Evolutionary conservation across 2,329 filamentous ascomycete species (phyloP).

Genomic region (Cadophora sp.): DNA sequence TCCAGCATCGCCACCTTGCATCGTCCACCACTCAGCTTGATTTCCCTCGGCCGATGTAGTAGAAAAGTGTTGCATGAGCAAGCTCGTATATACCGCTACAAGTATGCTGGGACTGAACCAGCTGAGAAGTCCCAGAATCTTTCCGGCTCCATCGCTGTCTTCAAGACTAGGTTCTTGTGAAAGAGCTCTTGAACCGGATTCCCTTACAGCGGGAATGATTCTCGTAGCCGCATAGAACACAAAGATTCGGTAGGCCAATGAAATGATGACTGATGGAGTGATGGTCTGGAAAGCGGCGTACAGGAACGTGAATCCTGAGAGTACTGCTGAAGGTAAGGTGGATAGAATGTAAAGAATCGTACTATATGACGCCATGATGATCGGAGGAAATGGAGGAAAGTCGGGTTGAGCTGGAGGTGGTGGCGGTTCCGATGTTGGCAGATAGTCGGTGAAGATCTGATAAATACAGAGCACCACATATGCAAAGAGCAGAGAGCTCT

Average conservation of each 20-base stretch:
- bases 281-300: constrained; percentile 94
- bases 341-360: constrained; percentile 86
- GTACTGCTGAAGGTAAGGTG: constrained; percentile 81
- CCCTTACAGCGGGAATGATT: constrained; percentile 92
- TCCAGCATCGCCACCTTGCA: constrained; percentile 80
- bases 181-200: constrained; percentile 82
- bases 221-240: constrained; percentile 95
- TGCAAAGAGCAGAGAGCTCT: constrained; percentile 93
- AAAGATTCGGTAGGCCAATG: constrained; percentile 88
- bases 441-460: constrained; percentile 98
- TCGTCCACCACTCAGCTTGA: constrained; percentile 80
- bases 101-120: constrained; percentile 96
- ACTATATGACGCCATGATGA: constrained; percentile 98
- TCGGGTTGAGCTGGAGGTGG: constrained; percentile 73
- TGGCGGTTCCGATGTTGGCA: constrained; percentile 67
- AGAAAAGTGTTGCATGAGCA: constrained; percentile 94
- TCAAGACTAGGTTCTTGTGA: constrained; percentile 86
- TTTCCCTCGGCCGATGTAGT: constrained; percentile 68
- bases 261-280: constrained; percentile 94
- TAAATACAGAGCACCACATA: constrained; percentile 99
- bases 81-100: constrained; percentile 94
- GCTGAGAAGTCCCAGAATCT: constrained; percentile 81
- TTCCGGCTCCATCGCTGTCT: constrained; percentile 82
- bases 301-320: constrained; percentile 84
- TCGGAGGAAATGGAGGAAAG: constrained; percentile 93